Percentiles rank a stretch among this genome's conserved stretches.
Conservation (phyloP, 371 early-diverging fungal species). For the Chytridium lagenaria region DNA sequence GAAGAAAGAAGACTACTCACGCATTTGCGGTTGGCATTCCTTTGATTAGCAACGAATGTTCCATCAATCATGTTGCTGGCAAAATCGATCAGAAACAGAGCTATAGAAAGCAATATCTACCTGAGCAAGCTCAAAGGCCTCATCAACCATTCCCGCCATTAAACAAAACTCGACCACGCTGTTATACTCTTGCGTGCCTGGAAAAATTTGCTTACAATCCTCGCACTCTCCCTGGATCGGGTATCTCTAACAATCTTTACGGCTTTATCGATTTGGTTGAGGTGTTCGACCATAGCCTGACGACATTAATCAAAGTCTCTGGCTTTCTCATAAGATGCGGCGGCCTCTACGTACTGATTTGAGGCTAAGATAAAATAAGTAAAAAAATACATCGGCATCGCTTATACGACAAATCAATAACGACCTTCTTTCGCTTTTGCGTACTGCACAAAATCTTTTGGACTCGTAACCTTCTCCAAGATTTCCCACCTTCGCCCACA, state of each 20-base stretch:
- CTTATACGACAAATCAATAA: no score
- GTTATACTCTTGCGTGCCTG: constrained; percentile 45
- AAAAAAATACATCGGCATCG: no score
- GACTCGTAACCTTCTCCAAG: constrained; percentile 46
- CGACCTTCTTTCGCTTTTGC: constrained; percentile 53
- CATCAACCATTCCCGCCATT: constrained; percentile 57
- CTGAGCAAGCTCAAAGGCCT: constrained; percentile 60
- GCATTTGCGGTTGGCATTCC: constrained; percentile 43
- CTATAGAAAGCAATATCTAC: constrained; percentile 14
- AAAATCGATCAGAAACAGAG: background rate
- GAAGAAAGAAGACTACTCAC: no score
- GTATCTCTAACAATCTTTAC: constrained; percentile 57
- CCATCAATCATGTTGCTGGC: constrained; percentile 56
- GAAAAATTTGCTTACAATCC: constrained; percentile 55
- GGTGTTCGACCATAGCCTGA: constrained; percentile 50
- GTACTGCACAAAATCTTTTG: constrained; percentile 49
- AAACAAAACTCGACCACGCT: constrained; percentile 61
- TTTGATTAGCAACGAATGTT: constrained; percentile 54
- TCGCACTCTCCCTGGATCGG: constrained; percentile 55
- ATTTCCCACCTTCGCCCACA: constrained; percentile 50
- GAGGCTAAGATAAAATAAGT: constrained; percentile 20
- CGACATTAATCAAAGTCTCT: constrained; percentile 52
- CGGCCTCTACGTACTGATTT: constrained; percentile 53
- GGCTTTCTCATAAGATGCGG: constrained; percentile 55
- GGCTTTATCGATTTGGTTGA: constrained; percentile 54